Percentiles rank a stretch among this genome's conserved stretches.
phyloP scores from a whole-genome alignment of 805 yeast genomes.

The Metschnikowia anglica region DNA sequence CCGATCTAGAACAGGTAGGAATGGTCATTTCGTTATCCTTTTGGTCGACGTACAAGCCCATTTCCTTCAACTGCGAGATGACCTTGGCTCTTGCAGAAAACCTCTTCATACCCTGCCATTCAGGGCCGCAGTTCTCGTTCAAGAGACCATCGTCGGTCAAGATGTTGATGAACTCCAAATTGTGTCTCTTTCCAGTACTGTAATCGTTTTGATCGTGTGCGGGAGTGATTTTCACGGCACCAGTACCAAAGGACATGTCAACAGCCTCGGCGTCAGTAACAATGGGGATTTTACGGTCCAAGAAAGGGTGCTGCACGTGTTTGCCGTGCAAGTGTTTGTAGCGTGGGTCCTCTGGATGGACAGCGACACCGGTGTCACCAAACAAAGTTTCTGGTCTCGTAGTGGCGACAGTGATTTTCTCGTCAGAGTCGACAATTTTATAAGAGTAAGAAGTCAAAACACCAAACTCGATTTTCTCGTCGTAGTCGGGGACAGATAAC shows the following conservation, averaged over 20 bases:
- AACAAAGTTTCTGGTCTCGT: slow-evolving; percentile 98
- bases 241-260: slow-evolving; percentile 99
- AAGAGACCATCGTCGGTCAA: slow-evolving; percentile 88
- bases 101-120: slow-evolving; percentile 87
- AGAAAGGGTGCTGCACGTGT: slow-evolving; percentile 84
- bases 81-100: slow-evolving; percentile 90
- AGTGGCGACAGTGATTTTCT: slow-evolving; percentile 88
- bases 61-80: slow-evolving; percentile 72
- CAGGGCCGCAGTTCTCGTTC: slow-evolving; percentile 86
- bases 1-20: slow-evolving; percentile 93
- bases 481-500: slow-evolving; percentile 86
- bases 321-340: slow-evolving; percentile 95
- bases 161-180: slow-evolving; percentile 84
- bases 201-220: slow-evolving; percentile 98
- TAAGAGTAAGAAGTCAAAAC: slow-evolving; percentile 94
- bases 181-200: slow-evolving; percentile 91
- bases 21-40: slow-evolving; percentile 94
- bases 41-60: slow-evolving; percentile 78
- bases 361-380: slow-evolving; percentile 98
- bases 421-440: slow-evolving; percentile 81
- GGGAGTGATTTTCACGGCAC: slow-evolving; percentile 99
- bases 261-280: slow-evolving; percentile 90
- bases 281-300: slow-evolving; percentile 82
- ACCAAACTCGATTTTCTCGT: slow-evolving; percentile 90
- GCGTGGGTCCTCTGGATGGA: slow-evolving; percentile 92